A percentile compares a stretch with the other conserved stretches of the same genome.
Evolutionary conservation across 306 rosid species (phyloP).

Genomic region (Ormosia emarginata): DNA sequence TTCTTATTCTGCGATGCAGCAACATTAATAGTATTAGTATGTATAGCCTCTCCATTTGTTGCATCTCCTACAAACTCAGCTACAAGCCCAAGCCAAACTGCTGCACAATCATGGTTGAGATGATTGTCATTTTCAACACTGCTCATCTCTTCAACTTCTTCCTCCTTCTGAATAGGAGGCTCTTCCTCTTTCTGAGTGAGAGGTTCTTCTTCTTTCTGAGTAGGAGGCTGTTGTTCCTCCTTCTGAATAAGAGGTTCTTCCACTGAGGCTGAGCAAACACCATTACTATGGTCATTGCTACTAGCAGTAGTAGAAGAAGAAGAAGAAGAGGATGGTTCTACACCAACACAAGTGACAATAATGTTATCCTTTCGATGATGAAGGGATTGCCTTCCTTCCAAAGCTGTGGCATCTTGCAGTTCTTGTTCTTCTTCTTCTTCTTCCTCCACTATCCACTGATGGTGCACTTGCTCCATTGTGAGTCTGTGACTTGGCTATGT

Average conservation of each 20-base stretch:
- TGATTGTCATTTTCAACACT: not conserved
- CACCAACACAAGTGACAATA: not conserved
- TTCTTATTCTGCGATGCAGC: conserved; percentile 1
- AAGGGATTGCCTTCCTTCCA: not conserved
- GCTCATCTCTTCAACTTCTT: not conserved
- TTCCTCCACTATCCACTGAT: not conserved
- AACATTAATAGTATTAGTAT: not conserved
- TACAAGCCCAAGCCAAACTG: not conserved
- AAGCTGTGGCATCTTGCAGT: not conserved
- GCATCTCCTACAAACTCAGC: conserved; percentile 3
- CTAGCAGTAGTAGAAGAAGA: not conserved
- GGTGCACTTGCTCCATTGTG: not conserved
- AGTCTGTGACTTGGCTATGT: not conserved
- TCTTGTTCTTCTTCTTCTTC: not conserved
- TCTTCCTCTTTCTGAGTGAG: not conserved
- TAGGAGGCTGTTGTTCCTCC: not conserved
- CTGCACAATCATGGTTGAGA: not conserved
- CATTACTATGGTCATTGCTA: not conserved
- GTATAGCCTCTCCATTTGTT: not conserved
- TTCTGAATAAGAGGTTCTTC: not conserved
- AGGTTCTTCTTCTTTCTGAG: not conserved
- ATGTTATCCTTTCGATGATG: not conserved
- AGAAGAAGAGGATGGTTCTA: not conserved
- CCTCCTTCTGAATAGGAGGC: not conserved
- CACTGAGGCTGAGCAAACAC: not conserved